Conservation (phyloP, 768 basidiomycete genomes). For the Amanita polypyramis region DNA sequence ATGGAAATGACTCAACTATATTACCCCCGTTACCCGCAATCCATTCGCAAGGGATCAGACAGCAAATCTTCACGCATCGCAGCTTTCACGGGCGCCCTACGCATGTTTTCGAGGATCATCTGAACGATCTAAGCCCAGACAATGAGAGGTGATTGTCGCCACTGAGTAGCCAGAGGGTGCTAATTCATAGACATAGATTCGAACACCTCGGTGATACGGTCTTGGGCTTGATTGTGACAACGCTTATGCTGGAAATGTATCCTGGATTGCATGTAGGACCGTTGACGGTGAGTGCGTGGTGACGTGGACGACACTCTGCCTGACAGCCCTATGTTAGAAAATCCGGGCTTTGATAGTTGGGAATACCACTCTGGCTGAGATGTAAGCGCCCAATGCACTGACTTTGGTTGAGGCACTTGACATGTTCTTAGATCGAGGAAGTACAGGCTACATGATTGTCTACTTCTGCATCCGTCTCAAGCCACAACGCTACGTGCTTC, state of each 20-base stretch:
- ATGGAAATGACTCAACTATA: conserved; percentile 7
- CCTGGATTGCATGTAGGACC: conserved; percentile 70
- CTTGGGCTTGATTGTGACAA: conserved; percentile 56
- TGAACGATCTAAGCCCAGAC: conserved; percentile 65
- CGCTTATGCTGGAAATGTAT: conserved; percentile 49
- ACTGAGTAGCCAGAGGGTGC: neutral
- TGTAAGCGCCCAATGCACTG: conserved; percentile 28
- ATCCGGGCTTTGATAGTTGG: conserved; percentile 66
- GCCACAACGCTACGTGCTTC: conserved; percentile 63
- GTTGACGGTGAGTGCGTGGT: conserved; percentile 43
- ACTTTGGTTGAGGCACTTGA: neutral
- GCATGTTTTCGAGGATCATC: conserved; percentile 67
- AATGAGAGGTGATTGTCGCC: conserved; percentile 53
- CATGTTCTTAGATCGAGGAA: conserved; percentile 38
- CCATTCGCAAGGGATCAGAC: conserved; percentile 28
- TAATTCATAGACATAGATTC: conserved; percentile 29
- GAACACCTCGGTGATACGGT: conserved; percentile 76
- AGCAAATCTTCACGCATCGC: conserved; percentile 67
- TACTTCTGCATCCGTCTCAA: conserved; percentile 64
- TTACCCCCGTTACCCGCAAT: conserved; percentile 59
- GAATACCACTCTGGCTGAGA: conserved; percentile 60
- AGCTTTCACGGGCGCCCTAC: conserved; percentile 60
- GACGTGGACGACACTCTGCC: neutral
- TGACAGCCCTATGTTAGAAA: conserved; percentile 41
- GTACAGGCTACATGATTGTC: conserved; percentile 51